Percentiles rank a stretch among this genome's conserved stretches.
These are phyloP conservation scores for Irpex sp. DNA, from an alignment of 1,284 basidiomycete species.

Conservation along the genomic window DNA sequence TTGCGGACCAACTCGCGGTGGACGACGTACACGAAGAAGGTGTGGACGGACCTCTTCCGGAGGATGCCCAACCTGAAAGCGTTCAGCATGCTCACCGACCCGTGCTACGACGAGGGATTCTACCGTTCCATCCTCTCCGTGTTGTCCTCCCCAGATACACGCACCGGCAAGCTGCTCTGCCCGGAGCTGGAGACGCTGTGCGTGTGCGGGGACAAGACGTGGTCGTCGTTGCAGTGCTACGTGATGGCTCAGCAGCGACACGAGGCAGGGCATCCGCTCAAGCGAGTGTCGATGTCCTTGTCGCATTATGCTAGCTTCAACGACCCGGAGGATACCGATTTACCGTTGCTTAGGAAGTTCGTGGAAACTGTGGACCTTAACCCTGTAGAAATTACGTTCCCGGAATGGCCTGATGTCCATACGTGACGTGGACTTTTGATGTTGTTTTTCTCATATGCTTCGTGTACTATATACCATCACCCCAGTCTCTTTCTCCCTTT, in stretches of 20 bases:
- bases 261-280: slow-evolving; percentile 19
- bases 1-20: slow-evolving; percentile 20
- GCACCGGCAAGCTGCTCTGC: slow-evolving; percentile 20
- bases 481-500: not conserved
- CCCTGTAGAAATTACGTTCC: slow-evolving; percentile 17
- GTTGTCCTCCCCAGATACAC: slow-evolving; percentile 17
- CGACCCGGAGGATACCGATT: slow-evolving; percentile 26
- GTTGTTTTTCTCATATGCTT: not conserved
- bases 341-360: slow-evolving; percentile 20
- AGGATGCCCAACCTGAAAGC: slow-evolving; percentile 23
- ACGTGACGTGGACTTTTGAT: not conserved
- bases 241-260: slow-evolving; percentile 20
- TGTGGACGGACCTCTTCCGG: slow-evolving; percentile 23
- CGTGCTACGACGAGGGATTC: slow-evolving; percentile 24
- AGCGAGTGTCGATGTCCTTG: slow-evolving; percentile 22
- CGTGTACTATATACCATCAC: not conserved
- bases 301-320: slow-evolving; percentile 27
- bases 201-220: slow-evolving; percentile 25
- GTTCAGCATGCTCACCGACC: slow-evolving; percentile 23
- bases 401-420: slow-evolving; percentile 16
- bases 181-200: slow-evolving; percentile 22
- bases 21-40: slow-evolving; percentile 19
- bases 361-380: slow-evolving; percentile 25
- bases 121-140: slow-evolving; percentile 24
- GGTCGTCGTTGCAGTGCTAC: slow-evolving; percentile 27